Percentiles rank a stretch among this genome's conserved stretches.
phyloP scores from a whole-genome alignment of 139 green algal species.

The Zygnema circumcarinatum region DNA sequence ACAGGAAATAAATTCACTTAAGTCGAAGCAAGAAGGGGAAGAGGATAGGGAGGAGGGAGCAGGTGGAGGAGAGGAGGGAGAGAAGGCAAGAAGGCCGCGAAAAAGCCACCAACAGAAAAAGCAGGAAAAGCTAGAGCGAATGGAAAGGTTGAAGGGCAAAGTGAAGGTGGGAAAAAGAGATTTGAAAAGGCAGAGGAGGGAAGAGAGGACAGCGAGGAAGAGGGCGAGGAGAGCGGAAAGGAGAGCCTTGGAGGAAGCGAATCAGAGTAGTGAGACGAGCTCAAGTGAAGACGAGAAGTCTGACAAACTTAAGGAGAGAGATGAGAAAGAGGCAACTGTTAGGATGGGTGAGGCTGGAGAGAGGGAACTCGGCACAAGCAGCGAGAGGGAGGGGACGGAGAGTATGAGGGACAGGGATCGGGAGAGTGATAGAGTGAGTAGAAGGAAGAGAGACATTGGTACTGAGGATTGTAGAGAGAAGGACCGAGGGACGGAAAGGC shows the following conservation, averaged over 20 bases:
- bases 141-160: neutral
- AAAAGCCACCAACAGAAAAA: slow-evolving; percentile 7
- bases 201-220: slow-evolving; percentile 26
- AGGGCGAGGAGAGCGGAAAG: slow-evolving; percentile 17
- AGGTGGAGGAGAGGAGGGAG: slow-evolving; percentile 1
- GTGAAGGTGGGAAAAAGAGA: neutral
- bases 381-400: neutral
- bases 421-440: slow-evolving; percentile 11
- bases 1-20: no score
- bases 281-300: neutral
- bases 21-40: neutral
- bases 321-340: neutral
- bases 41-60: slow-evolving; percentile 6
- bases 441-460: slow-evolving; percentile 15
- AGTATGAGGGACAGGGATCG: slow-evolving; percentile 10
- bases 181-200: neutral
- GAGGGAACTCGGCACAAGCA: neutral
- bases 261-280: neutral
- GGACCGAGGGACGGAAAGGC: neutral
- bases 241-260: neutral
- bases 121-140: neutral
- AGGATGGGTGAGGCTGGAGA: neutral
- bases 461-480: slow-evolving; percentile 14
- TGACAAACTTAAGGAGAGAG: neutral
- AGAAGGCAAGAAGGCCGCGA: neutral